These are phyloP conservation scores for Stellera chamaejasme DNA, from an alignment of 345 rosid species.

Conservation along the genomic window DNA sequence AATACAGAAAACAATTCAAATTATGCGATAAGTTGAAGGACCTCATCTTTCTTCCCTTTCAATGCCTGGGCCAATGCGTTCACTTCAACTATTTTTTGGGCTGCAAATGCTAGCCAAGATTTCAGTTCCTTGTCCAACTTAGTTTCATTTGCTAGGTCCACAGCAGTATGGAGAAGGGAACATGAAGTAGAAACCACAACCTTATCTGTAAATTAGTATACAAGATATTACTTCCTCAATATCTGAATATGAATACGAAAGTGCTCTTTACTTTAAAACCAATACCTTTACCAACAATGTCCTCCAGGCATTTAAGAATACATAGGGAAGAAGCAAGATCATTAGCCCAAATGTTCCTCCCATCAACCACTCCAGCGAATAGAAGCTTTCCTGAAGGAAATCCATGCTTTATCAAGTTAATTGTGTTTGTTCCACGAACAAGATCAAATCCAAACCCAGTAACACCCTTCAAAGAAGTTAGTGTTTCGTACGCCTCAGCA, in stretches of 20 bases:
- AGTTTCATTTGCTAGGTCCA: conserved; percentile 69
- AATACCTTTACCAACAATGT: conserved; percentile 64
- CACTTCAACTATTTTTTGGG: conserved; percentile 84
- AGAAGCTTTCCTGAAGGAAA: conserved; percentile 64
- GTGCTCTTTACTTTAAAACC: conserved; percentile 3
- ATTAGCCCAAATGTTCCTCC: conserved; percentile 92
- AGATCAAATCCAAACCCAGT: conserved; percentile 74
- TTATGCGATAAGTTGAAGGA: conserved; percentile 11
- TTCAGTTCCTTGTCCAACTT: conserved; percentile 72
- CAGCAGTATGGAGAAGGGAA: conserved; percentile 84
- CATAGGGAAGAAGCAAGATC: conserved; percentile 63
- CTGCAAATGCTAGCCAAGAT: conserved; percentile 90
- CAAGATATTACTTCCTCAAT: neutral
- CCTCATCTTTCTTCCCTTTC: conserved; percentile 69
- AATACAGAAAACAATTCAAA: conserved; percentile 1
- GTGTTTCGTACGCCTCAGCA: conserved; percentile 46
- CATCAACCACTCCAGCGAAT: conserved; percentile 89
- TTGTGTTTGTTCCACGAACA: conserved; percentile 68
- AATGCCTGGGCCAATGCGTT: conserved; percentile 76
- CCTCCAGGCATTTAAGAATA: conserved; percentile 48
- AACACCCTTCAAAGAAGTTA: conserved; percentile 69
- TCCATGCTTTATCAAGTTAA: conserved; percentile 52
- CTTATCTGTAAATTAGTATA: conserved; percentile 36
- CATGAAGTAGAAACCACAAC: conserved; percentile 82
- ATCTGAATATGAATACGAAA: conserved; percentile 4